These are phyloP conservation scores for Phaeoacremonium minimum DNA, from an alignment of 2,329 filamentous ascomycete species.

Conservation along the genomic window DNA sequence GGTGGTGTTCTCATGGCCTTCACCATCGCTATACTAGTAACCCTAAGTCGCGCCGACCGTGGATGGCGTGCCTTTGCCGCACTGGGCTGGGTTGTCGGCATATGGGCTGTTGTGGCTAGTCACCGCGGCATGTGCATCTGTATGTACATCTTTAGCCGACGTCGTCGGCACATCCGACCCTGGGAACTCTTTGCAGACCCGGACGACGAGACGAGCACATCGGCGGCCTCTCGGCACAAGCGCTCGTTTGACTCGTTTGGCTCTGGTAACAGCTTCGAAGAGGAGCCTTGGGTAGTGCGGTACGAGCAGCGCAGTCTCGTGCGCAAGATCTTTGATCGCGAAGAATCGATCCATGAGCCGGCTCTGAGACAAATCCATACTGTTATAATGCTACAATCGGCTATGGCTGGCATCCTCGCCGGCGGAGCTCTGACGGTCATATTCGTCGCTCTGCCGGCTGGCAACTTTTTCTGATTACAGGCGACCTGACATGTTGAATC, in stretches of 20 bases:
- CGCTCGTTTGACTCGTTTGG: slow-evolving; percentile 55
- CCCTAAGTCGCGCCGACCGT: slow-evolving; percentile 59
- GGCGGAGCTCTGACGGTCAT: slow-evolving; percentile 55
- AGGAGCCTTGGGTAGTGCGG: slow-evolving; percentile 70
- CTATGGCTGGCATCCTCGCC: slow-evolving; percentile 54
- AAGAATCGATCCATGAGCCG: slow-evolving; percentile 76
- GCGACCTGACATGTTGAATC: too few species aligned
- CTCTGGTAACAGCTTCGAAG: slow-evolving; percentile 61
- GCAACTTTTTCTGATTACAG: slow-evolving; percentile 49
- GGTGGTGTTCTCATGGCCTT: slow-evolving; percentile 54
- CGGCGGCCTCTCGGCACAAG: slow-evolving; percentile 25
- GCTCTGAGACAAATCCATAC: slow-evolving; percentile 75
- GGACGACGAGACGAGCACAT: slow-evolving; percentile 36
- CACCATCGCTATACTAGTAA: slow-evolving; percentile 57
- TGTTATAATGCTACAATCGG: slow-evolving; percentile 68
- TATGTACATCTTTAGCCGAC: slow-evolving; percentile 71
- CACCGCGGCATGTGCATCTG: slow-evolving; percentile 80
- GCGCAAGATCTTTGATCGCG: slow-evolving; percentile 72
- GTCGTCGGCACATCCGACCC: slow-evolving; percentile 71
- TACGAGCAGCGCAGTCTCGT: slow-evolving; percentile 67
- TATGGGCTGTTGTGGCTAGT: slow-evolving; percentile 67
- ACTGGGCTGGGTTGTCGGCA: slow-evolving; percentile 64
- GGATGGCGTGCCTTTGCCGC: slow-evolving; percentile 65
- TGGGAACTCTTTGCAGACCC: slow-evolving; percentile 64
- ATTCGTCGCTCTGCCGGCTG: slow-evolving; percentile 65